Evolutionary conservation across 805 yeast genomes (phyloP).

Genomic region (Pichia nakasei): DNA sequence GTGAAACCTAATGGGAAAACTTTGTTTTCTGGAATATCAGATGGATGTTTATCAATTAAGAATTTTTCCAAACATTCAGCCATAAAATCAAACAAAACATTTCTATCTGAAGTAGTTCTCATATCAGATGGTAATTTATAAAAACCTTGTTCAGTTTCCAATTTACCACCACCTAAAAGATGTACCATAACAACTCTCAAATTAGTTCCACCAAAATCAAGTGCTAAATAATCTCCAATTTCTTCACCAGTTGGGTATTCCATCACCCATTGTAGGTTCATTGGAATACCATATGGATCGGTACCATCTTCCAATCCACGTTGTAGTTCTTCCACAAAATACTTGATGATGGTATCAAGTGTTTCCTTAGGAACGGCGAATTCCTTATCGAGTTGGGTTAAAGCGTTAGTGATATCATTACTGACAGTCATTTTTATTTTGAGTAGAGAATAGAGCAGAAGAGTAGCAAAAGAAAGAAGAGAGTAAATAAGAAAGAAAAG

Average conservation of each 20-base stretch:
- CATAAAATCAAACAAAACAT: conserved; percentile 79
- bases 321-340: conserved; percentile 42
- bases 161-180: conserved; percentile 67
- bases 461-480: too few species aligned
- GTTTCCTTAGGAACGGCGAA: conserved; percentile 36
- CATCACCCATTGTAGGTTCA: conserved; percentile 55
- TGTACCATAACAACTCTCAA: conserved; percentile 45
- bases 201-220: conserved; percentile 58
- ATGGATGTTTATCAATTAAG: conserved; percentile 57
- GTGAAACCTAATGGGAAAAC: conserved; percentile 88
- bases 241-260: conserved; percentile 52
- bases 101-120: conserved; percentile 68
- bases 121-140: conserved; percentile 69
- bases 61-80: conserved; percentile 77
- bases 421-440: not conserved
- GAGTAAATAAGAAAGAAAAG: too few species aligned
- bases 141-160: conserved; percentile 84
- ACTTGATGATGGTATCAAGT: conserved; percentile 36
- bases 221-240: conserved; percentile 50
- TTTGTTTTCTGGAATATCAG: conserved; percentile 45
- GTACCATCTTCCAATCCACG: conserved; percentile 47
- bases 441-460: too few species aligned
- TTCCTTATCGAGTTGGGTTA: conserved; percentile 21
- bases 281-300: conserved; percentile 41
- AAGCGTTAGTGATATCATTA: not conserved